Base-by-base conservation (phyloP, 768 basidiomycete species). In the Phlegmacium glaucopus region DNA sequence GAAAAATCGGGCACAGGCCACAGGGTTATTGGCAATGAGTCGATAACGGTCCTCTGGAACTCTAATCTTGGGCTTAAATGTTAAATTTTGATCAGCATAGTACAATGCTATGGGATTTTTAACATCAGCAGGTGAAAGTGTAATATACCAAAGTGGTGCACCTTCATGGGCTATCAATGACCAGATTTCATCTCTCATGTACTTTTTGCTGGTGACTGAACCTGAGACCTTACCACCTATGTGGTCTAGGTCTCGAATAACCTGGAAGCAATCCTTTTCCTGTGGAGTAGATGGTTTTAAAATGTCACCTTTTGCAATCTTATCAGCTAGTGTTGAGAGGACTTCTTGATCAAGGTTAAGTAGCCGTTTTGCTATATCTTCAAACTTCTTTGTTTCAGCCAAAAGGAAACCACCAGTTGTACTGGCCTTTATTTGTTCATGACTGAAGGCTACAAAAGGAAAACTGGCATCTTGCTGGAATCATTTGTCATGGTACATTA, bases 121-220 rank as follows among this genome's bases (percentile, higher is more conserved):
- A 3, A 48, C 52, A 49, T 70, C 68, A 5, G 65, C 58, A 8
- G 70, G 69, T 1, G 69, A 60, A 39, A 70, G 57, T 1, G 71
- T 71, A 1, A 73, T 64, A 39, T 64, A 73, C 64, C 66, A 72
- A 0, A 53, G 49, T 6, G 68, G 67, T 4, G 66, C 61, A 12
- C 67, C 53, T 25, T 41, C 25, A 32, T 49, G 51, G n/a, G 57
- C 46, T 11, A 64, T 58, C 8, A 66, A 26, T 1, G 66, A 62
- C 64, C 63, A 69, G 0, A 67, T 57, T 39, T 71, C 66, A 56
- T 58, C 62, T 3, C 56, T 25, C 49, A 59, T 56, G 29, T 59
- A 52, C 26, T 63, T 63, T 40, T 65, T 67, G 8, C 44, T 53
- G 0, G 62, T 57, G 0, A 55, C 40, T 0, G 65, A 64, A 1